These are phyloP conservation scores for Iberis amara DNA, from an alignment of 441 rosid species.

Conservation along the genomic window DNA sequence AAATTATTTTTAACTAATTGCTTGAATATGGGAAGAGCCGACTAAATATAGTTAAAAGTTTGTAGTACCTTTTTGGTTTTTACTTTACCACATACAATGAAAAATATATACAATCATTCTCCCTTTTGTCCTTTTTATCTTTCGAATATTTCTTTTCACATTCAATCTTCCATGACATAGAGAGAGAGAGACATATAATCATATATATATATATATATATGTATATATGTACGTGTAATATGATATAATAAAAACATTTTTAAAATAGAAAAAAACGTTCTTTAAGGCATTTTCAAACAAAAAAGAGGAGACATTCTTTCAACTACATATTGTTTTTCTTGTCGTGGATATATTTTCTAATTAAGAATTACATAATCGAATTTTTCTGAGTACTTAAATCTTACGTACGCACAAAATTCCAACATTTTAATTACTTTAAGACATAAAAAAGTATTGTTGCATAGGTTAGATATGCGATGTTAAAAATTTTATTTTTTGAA, in stretches of 20 bases:
- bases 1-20: too few relatives aligned
- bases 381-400: conserved; percentile 5
- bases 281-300: neutral
- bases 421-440: neutral
- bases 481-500: neutral
- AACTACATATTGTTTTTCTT: too few relatives aligned
- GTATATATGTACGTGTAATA: too few relatives aligned
- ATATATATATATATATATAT: too few relatives aligned
- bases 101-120: conserved; percentile 33
- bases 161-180: conserved; percentile 25
- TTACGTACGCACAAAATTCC: conserved; percentile 13
- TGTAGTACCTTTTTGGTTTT: conserved; percentile 24
- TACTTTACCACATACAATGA: conserved; percentile 25
- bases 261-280: too few relatives aligned
- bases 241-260: conserved; percentile 28
- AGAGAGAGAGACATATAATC: conserved; percentile 13
- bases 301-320: too few relatives aligned
- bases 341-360: neutral
- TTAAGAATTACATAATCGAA: neutral
- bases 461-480: neutral
- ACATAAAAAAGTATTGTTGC: neutral
- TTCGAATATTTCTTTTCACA: conserved; percentile 30
- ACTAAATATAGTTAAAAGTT: conserved; percentile 22
- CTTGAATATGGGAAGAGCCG: neutral
- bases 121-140: conserved; percentile 29